Evolutionary conservation across 345 rosid species (phyloP).

Genomic region (Capsella bursapastoris): DNA sequence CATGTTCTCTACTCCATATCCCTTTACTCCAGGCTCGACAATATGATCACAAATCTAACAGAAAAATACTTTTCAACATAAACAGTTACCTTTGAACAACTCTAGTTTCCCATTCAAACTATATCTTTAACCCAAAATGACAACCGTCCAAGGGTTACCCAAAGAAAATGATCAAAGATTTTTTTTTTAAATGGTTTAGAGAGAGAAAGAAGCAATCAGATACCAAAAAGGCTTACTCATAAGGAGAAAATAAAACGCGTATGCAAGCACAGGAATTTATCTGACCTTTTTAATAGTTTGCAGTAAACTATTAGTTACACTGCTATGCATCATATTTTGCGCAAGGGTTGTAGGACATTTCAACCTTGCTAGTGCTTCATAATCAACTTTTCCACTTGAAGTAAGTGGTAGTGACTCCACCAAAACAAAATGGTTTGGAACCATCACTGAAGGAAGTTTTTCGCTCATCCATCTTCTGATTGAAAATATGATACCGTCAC

Average conservation of each 20-base stretch:
- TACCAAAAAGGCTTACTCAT: slow-evolving; percentile 6
- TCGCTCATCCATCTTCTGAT: slow-evolving; percentile 65
- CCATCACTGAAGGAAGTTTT: slow-evolving; percentile 75
- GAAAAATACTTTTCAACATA: neutral
- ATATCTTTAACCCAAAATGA: neutral
- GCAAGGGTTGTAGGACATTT: slow-evolving; percentile 34
- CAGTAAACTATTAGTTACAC: slow-evolving; percentile 45
- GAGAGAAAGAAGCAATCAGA: slow-evolving; percentile 2
- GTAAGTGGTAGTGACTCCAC: slow-evolving; percentile 69
- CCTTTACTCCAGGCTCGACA: slow-evolving; percentile 12
- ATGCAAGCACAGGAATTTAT: slow-evolving; percentile 10
- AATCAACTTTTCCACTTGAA: slow-evolving; percentile 86
- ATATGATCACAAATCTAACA: neutral
- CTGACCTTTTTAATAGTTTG: slow-evolving; percentile 75
- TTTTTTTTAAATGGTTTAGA: slow-evolving; percentile 27
- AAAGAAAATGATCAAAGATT: neutral
- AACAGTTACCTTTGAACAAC: slow-evolving; percentile 5
- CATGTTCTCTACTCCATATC: slow-evolving; percentile 26
- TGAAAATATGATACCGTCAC: slow-evolving; percentile 48
- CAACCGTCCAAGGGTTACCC: slow-evolving; percentile 17
- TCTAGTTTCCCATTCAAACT: neutral
- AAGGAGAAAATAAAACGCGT: neutral
- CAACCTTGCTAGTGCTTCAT: slow-evolving; percentile 56
- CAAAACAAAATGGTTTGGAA: slow-evolving; percentile 63
- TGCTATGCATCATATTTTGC: slow-evolving; percentile 43